A percentile compares a stretch with the other conserved stretches of the same genome.
Conservation (phyloP, 352 stramenopile species). For the Phytophthora megakarya region DNA sequence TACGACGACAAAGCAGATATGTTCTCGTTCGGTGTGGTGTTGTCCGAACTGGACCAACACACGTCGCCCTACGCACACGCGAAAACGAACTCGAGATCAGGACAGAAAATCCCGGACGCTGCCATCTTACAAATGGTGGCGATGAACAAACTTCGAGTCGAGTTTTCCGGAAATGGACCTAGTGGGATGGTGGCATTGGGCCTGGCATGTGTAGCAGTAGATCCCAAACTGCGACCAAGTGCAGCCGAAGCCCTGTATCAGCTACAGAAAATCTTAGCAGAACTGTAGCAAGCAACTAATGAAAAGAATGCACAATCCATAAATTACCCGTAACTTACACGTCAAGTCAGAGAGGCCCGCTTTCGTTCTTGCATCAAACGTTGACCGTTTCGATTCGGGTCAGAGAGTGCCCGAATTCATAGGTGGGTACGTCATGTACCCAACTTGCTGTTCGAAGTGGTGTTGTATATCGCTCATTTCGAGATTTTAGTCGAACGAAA, state of each 20-base stretch:
- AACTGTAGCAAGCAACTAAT: conserved; percentile 6
- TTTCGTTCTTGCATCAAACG: too few relatives aligned
- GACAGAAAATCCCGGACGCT: conserved; percentile 20
- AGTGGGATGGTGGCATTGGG: conserved; percentile 28
- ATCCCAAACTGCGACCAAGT: conserved; percentile 36
- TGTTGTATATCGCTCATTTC: conserved; percentile 6
- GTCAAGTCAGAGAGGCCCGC: too few relatives aligned
- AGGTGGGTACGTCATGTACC: conserved; percentile 28
- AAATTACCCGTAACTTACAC: too few relatives aligned
- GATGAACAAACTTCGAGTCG: conserved; percentile 33
- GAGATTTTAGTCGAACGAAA: conserved; percentile 6
- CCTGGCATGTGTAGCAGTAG: conserved; percentile 34
- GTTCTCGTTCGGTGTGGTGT: conserved; percentile 45
- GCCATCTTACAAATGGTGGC: conserved; percentile 50
- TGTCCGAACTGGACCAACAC: conserved; percentile 39
- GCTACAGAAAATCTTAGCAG: conserved; percentile 29
- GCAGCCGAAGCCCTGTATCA: conserved; percentile 38
- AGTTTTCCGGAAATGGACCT: conserved; percentile 31
- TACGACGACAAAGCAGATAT: conserved; percentile 46
- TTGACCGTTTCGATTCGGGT: neutral
- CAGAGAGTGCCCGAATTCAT: conserved; percentile 7
- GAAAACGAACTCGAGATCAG: conserved; percentile 4
- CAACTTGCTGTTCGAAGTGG: conserved; percentile 13
- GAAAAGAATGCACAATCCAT: too few relatives aligned
- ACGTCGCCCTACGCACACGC: conserved; percentile 22